phyloP scores from a whole-genome alignment of 208 protist species.

The Jaenimonas drosophilae region DNA sequence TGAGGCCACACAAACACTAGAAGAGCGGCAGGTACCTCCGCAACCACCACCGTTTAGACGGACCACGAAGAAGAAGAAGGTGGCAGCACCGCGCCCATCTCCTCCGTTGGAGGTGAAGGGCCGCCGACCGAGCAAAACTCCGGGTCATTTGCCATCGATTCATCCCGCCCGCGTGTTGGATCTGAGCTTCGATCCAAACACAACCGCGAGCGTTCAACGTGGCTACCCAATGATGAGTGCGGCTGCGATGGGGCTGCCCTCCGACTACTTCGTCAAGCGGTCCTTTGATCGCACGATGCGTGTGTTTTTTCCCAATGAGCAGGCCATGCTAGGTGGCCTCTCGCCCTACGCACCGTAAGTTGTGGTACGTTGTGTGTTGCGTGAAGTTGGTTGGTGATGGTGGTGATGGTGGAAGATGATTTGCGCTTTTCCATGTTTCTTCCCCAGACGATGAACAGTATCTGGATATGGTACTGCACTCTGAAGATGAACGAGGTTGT shows the following conservation, averaged over 20 bases:
- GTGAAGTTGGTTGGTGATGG: too few species aligned
- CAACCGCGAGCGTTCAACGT: too few species aligned
- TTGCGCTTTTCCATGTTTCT: too few species aligned
- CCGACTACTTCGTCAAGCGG: constrained; percentile 3
- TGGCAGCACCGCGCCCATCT: background rate
- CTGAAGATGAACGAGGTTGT: too few species aligned
- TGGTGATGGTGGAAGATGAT: too few species aligned
- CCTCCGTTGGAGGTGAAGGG: background rate
- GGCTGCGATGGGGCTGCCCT: background rate
- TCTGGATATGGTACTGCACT: too few species aligned
- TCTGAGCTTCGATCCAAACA: too few species aligned
- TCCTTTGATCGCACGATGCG: constrained; percentile 3
- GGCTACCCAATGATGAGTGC: background rate
- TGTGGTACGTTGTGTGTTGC: too few species aligned
- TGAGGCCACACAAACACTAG: background rate
- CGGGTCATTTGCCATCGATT: too few species aligned
- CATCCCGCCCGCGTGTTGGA: constrained; percentile 1
- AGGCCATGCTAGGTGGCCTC: constrained; percentile 1
- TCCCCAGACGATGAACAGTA: too few species aligned
- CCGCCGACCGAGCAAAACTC: background rate
- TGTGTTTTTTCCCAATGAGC: constrained; percentile 8
- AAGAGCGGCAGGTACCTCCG: background rate
- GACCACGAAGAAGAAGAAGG: background rate
- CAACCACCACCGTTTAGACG: too few species aligned
- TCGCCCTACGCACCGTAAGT: too few species aligned